These are phyloP conservation scores for Cytidiella melzeri DNA, from an alignment of 768 basidiomycete species.

Conservation along the genomic window DNA sequence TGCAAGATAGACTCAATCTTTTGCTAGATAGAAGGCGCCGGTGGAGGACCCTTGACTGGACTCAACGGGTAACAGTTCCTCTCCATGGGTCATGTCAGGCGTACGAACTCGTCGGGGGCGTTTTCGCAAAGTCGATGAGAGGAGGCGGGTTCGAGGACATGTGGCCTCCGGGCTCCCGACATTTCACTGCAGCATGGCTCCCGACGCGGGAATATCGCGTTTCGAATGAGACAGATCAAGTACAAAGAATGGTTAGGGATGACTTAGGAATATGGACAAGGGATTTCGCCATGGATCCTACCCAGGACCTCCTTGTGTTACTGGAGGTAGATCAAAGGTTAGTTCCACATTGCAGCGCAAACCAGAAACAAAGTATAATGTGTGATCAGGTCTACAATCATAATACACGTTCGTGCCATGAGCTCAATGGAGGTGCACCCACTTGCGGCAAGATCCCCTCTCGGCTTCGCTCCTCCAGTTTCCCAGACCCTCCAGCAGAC, in stretches of 20 bases:
- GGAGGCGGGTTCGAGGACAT: background rate
- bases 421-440: slow-evolving; percentile 35
- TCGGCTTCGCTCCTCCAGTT: slow-evolving; percentile 15
- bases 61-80: slow-evolving; percentile 18
- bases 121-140: slow-evolving; percentile 40
- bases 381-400: too few species aligned
- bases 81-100: slow-evolving; percentile 37
- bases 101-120: slow-evolving; percentile 57
- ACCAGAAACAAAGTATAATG: too few species aligned
- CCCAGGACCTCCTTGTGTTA: slow-evolving; percentile 51
- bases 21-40: slow-evolving; percentile 30
- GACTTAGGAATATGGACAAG: slow-evolving; percentile 37
- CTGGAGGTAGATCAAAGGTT: slow-evolving; percentile 25
- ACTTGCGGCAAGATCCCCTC: slow-evolving; percentile 27
- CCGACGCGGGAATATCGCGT: slow-evolving; percentile 10
- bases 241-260: slow-evolving; percentile 18
- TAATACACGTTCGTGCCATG: slow-evolving; percentile 41
- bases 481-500: background rate
- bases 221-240: slow-evolving; percentile 1
- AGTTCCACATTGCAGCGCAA: too few species aligned
- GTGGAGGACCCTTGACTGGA: slow-evolving; percentile 31
- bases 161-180: slow-evolving; percentile 12
- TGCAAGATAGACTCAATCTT: slow-evolving; percentile 25
- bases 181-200: slow-evolving; percentile 23
- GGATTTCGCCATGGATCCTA: slow-evolving; percentile 63